These are phyloP conservation scores for Cryptococcus sp. DNA, from an alignment of 1,284 basidiomycete genomes.

Conservation along the genomic window DNA sequence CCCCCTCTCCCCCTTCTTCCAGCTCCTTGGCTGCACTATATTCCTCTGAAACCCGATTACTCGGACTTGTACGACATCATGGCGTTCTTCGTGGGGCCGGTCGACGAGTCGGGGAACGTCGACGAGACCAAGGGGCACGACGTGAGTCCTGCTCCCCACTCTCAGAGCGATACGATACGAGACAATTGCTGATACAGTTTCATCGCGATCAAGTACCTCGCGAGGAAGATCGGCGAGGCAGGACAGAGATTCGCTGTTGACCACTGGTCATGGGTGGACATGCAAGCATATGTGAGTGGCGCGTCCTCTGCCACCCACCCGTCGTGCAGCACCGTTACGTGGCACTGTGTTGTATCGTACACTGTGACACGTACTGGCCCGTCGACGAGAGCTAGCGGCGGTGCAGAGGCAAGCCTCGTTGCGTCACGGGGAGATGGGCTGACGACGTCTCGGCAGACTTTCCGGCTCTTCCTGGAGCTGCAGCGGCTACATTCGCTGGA, in stretches of 20 bases:
- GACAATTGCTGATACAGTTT: no score
- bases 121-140: slow-evolving; percentile 45
- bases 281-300: slow-evolving; percentile 52
- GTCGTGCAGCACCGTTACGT: not conserved
- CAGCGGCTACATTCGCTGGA: slow-evolving; percentile 41
- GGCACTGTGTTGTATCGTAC: no score
- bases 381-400: not conserved
- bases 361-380: no score
- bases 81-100: slow-evolving; percentile 51
- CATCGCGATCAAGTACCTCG: slow-evolving; percentile 39
- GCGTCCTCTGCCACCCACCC: not conserved
- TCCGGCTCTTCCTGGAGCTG: slow-evolving; percentile 47
- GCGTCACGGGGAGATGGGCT: no score
- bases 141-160: slow-evolving; percentile 22
- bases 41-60: slow-evolving; percentile 52
- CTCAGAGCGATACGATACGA: no score
- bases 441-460: slow-evolving; percentile 29
- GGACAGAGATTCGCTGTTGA: slow-evolving; percentile 51
- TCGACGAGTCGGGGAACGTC: slow-evolving; percentile 39
- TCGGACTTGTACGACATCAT: slow-evolving; percentile 53
- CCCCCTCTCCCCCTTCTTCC: not conserved
- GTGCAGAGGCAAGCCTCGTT: not conserved
- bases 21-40: slow-evolving; percentile 51
- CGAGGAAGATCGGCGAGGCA: slow-evolving; percentile 52
- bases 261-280: slow-evolving; percentile 53